Conservation (phyloP, 257 asterid species). For the Jacaranda copaia region DNA sequence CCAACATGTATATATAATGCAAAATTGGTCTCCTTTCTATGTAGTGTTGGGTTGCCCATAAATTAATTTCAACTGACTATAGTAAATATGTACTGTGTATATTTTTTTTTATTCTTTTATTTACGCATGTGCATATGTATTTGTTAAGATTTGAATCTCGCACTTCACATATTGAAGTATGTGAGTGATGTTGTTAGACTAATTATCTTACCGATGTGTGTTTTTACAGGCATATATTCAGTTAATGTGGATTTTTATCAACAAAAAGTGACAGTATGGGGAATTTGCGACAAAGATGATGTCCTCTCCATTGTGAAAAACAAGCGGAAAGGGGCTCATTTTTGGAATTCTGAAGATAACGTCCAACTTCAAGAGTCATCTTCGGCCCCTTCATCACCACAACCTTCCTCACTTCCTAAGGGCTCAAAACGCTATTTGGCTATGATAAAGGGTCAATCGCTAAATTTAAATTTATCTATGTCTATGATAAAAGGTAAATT, state of each 20-base stretch:
- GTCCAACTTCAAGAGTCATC: conserved; percentile 32
- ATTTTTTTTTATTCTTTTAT: no score
- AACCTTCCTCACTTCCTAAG: conserved; percentile 25
- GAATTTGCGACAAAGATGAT: conserved; percentile 82
- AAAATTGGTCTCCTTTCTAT: no score
- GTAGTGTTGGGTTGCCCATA: no score
- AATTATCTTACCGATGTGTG: no score
- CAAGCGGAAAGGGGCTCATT: conserved; percentile 72
- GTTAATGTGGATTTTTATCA: conserved; percentile 63
- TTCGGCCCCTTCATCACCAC: conserved; percentile 48
- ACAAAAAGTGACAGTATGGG: conserved; percentile 89
- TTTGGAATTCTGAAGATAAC: conserved; percentile 63
- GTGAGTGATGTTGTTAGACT: no score
- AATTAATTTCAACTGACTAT: no score
- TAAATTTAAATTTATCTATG: conserved; percentile 50
- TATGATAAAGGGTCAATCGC: conserved; percentile 53
- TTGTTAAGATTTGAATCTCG: no score
- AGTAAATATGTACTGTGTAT: no score
- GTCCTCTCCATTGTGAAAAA: conserved; percentile 49
- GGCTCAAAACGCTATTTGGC: conserved; percentile 45
- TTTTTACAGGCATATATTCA: conserved; percentile 69
- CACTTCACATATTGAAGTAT: no score
- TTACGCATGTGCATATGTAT: no score
- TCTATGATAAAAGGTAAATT: conserved; percentile 28
- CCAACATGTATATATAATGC: neutral